Evolutionary conservation across 805 yeast genomes (phyloP).

Genomic region (Kodamaea sagamina): DNA sequence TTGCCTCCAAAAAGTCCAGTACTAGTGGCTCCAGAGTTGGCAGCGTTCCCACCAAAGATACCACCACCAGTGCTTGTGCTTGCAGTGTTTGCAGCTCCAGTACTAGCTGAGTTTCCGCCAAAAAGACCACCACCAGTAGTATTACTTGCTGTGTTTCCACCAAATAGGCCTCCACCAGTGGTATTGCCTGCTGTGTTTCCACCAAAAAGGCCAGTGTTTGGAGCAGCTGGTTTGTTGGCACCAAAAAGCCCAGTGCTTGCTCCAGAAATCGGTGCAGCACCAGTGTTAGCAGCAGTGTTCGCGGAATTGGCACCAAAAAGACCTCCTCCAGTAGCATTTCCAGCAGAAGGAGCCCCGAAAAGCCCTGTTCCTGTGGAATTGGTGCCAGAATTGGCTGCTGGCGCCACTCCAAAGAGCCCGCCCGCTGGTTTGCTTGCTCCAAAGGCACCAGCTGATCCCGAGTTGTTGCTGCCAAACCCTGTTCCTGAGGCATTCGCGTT

Average conservation of each 20-base stretch:
- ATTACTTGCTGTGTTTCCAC: background rate
- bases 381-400: constrained; percentile 4
- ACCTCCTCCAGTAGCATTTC: background rate
- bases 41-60: constrained; percentile 10
- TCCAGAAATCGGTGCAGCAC: no score
- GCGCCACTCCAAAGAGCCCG: constrained; percentile 4
- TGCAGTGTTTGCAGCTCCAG: constrained; percentile 2
- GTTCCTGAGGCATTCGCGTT: constrained; percentile 4
- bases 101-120: constrained; percentile 8
- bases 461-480: constrained; percentile 1
- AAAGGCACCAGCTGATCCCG: background rate
- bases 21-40: constrained; percentile 3
- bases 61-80: constrained; percentile 7
- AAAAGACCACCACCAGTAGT: constrained; percentile 10
- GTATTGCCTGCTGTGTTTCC: background rate
- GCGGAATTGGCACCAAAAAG: constrained; percentile 9
- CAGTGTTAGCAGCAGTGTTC: constrained; percentile 3
- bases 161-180: constrained; percentile 8
- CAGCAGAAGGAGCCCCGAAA: constrained; percentile 5
- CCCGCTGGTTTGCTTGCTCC: constrained; percentile 3
- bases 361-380: constrained; percentile 6
- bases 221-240: constrained; percentile 2
- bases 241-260: constrained; percentile 12
- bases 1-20: constrained; percentile 13
- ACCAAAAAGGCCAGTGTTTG: constrained; percentile 7